Conservation (phyloP, 1,284 basidiomycete genomes). For the Rhodotorula sp. region DNA sequence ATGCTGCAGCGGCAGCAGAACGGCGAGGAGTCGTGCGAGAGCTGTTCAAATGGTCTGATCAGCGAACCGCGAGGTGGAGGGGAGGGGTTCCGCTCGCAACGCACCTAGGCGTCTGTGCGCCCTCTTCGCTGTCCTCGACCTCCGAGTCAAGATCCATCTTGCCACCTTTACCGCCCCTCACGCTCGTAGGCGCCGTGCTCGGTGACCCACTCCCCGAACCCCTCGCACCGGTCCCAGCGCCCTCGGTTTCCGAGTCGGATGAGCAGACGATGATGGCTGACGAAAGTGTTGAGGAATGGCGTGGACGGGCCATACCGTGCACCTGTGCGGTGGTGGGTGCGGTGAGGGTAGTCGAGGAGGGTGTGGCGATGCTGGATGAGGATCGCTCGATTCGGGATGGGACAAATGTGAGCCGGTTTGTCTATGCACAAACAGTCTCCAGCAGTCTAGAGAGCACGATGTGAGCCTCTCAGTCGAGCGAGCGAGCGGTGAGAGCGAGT, state of each 20-base stretch:
- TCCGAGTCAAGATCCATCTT: neutral
- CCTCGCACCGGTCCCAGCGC: neutral
- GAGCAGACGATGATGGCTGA: slow-evolving; percentile 3
- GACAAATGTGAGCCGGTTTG: too few species aligned
- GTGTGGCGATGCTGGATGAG: neutral
- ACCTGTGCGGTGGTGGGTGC: neutral
- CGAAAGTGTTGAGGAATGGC: neutral
- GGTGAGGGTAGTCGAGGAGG: neutral
- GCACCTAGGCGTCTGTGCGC: neutral
- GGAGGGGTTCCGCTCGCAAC: too few species aligned
- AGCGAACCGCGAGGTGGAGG: neutral
- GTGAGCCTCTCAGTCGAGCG: too few species aligned
- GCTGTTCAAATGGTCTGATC: neutral
- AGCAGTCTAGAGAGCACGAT: too few species aligned
- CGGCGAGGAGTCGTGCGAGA: slow-evolving; percentile 14
- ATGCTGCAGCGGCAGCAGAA: slow-evolving; percentile 3
- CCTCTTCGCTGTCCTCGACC: neutral
- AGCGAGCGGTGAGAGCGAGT: neutral
- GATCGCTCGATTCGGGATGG: too few species aligned
- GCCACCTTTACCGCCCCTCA: neutral
- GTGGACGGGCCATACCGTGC: neutral
- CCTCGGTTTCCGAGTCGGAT: slow-evolving; percentile 1
- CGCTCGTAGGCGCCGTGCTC: slow-evolving; percentile 10
- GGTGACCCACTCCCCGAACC: neutral
- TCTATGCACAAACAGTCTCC: too few species aligned